phyloP scores from a whole-genome alignment of 768 basidiomycete species.

The Clathrus columnatus region DNA sequence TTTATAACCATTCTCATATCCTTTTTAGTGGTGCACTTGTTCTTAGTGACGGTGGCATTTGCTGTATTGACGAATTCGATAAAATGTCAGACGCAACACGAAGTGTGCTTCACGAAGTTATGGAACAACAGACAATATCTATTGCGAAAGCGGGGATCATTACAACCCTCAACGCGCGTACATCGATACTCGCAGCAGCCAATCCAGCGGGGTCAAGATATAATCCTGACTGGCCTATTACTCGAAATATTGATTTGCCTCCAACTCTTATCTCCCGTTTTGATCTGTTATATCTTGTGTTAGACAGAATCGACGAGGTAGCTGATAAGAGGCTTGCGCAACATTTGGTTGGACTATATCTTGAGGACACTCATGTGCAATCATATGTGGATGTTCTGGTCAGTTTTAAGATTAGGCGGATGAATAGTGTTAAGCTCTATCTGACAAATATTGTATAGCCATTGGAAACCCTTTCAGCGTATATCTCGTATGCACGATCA shows the following conservation, averaged over 20 bases:
- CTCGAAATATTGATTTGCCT: constrained; percentile 93
- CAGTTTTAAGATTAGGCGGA: constrained; percentile 25
- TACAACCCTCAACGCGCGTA: constrained; percentile 96
- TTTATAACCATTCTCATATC: neutral
- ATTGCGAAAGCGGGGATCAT: constrained; percentile 99
- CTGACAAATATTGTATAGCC: constrained; percentile 42
- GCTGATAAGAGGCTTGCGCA: constrained; percentile 83
- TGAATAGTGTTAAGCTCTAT: neutral
- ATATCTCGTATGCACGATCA: constrained; percentile 87
- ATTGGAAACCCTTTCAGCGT: constrained; percentile 82
- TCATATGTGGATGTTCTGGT: constrained; percentile 71
- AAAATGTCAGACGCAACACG: constrained; percentile 98
- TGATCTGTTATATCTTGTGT: constrained; percentile 89
- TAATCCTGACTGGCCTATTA: constrained; percentile 85
- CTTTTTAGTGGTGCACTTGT: constrained; percentile 77
- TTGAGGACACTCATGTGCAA: constrained; percentile 76
- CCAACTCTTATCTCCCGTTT: constrained; percentile 98
- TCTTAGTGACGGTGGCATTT: constrained; percentile 91
- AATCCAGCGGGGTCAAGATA: constrained; percentile 97
- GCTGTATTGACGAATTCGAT: constrained; percentile 98
- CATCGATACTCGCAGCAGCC: constrained; percentile 94
- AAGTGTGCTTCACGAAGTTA: constrained; percentile 97
- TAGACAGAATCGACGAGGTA: constrained; percentile 88
- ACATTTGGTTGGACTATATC: constrained; percentile 86
- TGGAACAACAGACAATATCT: constrained; percentile 99